Evolutionary conservation across 1,139 yeast genomes (phyloP).

Genomic region (Taiozyma sp.): DNA sequence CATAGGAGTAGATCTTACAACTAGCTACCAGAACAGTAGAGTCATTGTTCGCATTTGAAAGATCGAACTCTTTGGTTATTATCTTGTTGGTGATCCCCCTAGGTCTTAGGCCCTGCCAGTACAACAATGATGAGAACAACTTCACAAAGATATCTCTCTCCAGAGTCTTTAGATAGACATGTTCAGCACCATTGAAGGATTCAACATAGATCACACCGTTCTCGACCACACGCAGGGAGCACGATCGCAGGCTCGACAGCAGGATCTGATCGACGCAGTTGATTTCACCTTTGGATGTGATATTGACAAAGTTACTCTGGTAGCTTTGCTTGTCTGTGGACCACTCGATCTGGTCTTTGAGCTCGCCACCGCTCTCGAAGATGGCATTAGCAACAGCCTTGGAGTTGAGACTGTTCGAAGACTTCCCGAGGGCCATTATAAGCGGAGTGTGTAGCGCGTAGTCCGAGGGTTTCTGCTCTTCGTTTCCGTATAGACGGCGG

Average conservation of each 20-base stretch:
- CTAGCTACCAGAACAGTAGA: constrained; percentile 51
- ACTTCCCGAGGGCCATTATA: neutral
- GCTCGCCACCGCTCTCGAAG: constrained; percentile 22
- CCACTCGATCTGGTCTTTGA: constrained; percentile 28
- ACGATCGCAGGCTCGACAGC: constrained; percentile 33
- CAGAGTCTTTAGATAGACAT: constrained; percentile 41
- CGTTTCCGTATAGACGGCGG: neutral
- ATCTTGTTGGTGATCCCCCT: constrained; percentile 45
- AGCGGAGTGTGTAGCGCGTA: neutral
- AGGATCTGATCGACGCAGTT: constrained; percentile 20
- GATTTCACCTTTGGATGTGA: constrained; percentile 23
- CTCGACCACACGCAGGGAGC: constrained; percentile 27
- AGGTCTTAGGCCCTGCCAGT: constrained; percentile 63
- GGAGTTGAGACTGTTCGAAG: neutral
- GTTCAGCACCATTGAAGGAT: constrained; percentile 18
- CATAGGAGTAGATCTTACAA: constrained; percentile 60
- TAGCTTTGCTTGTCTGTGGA: constrained; percentile 15
- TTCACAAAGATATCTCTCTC: constrained; percentile 42
- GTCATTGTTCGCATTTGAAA: constrained; percentile 17
- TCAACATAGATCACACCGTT: constrained; percentile 7
- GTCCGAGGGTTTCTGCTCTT: neutral
- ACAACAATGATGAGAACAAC: constrained; percentile 46
- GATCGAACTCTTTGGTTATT: constrained; percentile 7
- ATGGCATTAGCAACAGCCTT: constrained; percentile 6
- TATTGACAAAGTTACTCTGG: constrained; percentile 24